Conservation (phyloP, 1,284 basidiomycete species). For the Tetrapyrgos nigripes region DNA sequence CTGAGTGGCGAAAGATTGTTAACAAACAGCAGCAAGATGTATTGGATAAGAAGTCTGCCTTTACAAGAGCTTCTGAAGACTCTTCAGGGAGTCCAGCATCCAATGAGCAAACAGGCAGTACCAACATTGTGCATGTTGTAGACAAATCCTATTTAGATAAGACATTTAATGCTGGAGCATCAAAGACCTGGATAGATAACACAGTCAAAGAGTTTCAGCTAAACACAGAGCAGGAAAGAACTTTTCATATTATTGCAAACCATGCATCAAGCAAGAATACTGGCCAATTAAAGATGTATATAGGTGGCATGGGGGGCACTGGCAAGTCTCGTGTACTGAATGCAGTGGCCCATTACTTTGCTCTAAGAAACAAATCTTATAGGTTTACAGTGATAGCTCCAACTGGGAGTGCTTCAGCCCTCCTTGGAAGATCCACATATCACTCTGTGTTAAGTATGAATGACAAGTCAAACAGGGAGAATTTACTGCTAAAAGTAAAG, state of each 20-base stretch:
- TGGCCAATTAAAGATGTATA: slow-evolving; percentile 10
- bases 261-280: slow-evolving; percentile 25
- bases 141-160: slow-evolving; percentile 19
- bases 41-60: neutral
- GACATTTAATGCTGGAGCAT: neutral
- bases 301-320: slow-evolving; percentile 20
- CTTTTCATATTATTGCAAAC: slow-evolving; percentile 32
- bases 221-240: slow-evolving; percentile 35
- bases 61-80: neutral
- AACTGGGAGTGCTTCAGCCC: slow-evolving; percentile 35
- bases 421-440: slow-evolving; percentile 35
- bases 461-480: neutral
- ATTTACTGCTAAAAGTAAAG: neutral
- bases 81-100: neutral
- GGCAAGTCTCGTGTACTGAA: slow-evolving; percentile 51
- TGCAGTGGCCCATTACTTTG: slow-evolving; percentile 37
- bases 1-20: too few species aligned
- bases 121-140: slow-evolving; percentile 12
- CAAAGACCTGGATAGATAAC: slow-evolving; percentile 1
- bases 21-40: too few species aligned
- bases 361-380: slow-evolving; percentile 25
- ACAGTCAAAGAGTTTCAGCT: slow-evolving; percentile 20
- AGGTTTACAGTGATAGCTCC: slow-evolving; percentile 39
- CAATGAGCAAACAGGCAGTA: neutral
- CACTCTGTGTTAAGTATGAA: slow-evolving; percentile 33